Conservation (phyloP, 306 rosid genomes). For the Castanopsis chinensis region DNA sequence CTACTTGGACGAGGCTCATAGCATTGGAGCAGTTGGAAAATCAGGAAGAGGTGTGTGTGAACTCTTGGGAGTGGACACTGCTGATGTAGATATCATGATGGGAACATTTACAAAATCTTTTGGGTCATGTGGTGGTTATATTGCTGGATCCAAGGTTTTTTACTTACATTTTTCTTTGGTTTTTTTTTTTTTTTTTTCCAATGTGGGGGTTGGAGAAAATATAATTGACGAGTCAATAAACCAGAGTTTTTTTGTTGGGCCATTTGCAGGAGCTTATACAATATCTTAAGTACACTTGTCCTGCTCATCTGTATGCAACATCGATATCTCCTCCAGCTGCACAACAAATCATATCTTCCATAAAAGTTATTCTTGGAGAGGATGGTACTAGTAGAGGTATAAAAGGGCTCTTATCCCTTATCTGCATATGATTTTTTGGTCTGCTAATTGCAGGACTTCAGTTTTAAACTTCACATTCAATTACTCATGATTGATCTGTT, state of each 20-base stretch:
- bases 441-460: not conserved
- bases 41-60: slow-evolving; percentile 67
- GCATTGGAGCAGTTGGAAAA: slow-evolving; percentile 95
- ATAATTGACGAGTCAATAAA: too few species aligned
- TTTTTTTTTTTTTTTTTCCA: not conserved
- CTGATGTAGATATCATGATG: slow-evolving; percentile 91
- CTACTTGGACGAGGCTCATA: slow-evolving; percentile 94
- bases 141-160: slow-evolving; percentile 84
- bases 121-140: slow-evolving; percentile 94
- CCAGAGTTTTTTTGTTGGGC: not conserved
- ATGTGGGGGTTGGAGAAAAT: not conserved
- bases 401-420: not conserved
- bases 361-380: slow-evolving; percentile 84
- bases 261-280: slow-evolving; percentile 68
- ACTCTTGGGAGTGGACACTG: slow-evolving; percentile 83
- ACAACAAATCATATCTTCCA: slow-evolving; percentile 79
- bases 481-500: not conserved
- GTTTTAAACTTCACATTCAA: not conserved
- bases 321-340: slow-evolving; percentile 96
- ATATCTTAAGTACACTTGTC: slow-evolving; percentile 74
- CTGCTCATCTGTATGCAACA: slow-evolving; percentile 92
- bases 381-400: slow-evolving; percentile 92
- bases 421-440: not conserved
- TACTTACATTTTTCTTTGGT: not conserved
- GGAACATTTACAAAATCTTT: slow-evolving; percentile 96